These are phyloP conservation scores for Eremochloa ophiuroides DNA, from an alignment of 176 grass and related monocot genomes.

Conservation along the genomic window DNA sequence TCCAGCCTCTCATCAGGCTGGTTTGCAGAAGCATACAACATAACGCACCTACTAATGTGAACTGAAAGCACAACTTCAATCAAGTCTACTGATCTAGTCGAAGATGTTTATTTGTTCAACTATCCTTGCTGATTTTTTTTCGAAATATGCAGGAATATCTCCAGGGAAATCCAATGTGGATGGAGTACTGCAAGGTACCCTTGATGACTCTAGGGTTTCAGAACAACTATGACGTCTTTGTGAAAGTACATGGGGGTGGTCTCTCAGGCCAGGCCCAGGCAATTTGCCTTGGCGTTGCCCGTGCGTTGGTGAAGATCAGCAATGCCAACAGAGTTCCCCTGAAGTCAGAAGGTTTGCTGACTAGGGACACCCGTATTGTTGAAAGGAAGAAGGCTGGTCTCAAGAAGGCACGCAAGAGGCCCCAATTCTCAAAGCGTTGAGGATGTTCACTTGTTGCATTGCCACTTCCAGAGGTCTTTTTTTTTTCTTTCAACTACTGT, in stretches of 20 bases:
- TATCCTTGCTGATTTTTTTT: not conserved
- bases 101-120: not conserved
- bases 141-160: conserved; percentile 69
- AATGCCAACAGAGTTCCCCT: conserved; percentile 56
- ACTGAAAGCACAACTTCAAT: not conserved
- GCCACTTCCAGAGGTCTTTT: not conserved
- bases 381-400: conserved; percentile 96
- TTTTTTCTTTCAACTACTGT: not conserved
- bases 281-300: conserved; percentile 78
- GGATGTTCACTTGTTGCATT: conserved; percentile 7
- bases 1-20: not conserved
- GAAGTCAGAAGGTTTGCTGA: conserved; percentile 73
- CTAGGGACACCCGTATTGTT: conserved; percentile 90
- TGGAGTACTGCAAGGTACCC: conserved; percentile 77
- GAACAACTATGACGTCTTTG: conserved; percentile 83
- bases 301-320: conserved; percentile 84
- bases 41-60: not conserved
- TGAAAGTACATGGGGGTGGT: conserved; percentile 88
- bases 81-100: not conserved
- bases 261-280: conserved; percentile 92
- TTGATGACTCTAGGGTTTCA: conserved; percentile 69
- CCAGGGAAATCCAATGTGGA: conserved; percentile 75
- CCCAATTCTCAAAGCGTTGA: conserved; percentile 95
- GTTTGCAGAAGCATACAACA: not conserved
- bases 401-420: conserved; percentile 88